Percentiles rank a stretch among this genome's conserved stretches.
Evolutionary conservation across 2,329 filamentous ascomycete genomes (phyloP).

Genomic region (Diaporthe sp.): DNA sequence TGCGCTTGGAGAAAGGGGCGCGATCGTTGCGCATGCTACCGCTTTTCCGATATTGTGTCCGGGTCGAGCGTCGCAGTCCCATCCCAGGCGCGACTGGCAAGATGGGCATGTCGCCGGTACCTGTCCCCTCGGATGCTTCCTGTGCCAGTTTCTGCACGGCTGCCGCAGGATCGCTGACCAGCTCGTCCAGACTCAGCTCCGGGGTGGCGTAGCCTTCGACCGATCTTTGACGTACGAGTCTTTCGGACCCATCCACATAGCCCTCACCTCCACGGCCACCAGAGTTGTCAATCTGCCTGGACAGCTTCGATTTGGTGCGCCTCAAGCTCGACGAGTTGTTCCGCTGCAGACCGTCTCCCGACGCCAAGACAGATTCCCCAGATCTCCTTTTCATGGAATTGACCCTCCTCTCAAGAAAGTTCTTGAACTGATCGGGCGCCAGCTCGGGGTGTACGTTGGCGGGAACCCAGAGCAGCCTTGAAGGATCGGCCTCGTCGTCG

Average conservation of each 20-base stretch:
- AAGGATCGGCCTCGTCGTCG: slow-evolving; percentile 88
- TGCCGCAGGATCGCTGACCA: slow-evolving; percentile 83
- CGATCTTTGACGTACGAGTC: slow-evolving; percentile 79
- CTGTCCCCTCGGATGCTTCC: slow-evolving; percentile 52
- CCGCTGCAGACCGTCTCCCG: slow-evolving; percentile 49
- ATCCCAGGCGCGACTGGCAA: slow-evolving; percentile 81
- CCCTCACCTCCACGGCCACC: slow-evolving; percentile 66
- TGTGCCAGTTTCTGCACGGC: slow-evolving; percentile 76
- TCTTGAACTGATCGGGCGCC: slow-evolving; percentile 95
- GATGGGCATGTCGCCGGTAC: slow-evolving; percentile 82
- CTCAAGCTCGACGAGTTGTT: slow-evolving; percentile 65
- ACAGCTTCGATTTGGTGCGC: slow-evolving; percentile 96
- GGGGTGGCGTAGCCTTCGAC: slow-evolving; percentile 61
- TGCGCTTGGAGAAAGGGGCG: slow-evolving; percentile 78
- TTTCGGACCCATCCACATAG: slow-evolving; percentile 87
- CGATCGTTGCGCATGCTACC: slow-evolving; percentile 86
- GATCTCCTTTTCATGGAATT: slow-evolving; percentile 89
- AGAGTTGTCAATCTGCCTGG: slow-evolving; percentile 85
- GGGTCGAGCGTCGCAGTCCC: slow-evolving; percentile 87
- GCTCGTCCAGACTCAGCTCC: slow-evolving; percentile 79
- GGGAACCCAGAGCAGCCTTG: slow-evolving; percentile 93
- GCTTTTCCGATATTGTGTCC: slow-evolving; percentile 87
- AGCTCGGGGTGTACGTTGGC: slow-evolving; percentile 94
- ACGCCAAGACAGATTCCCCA: slow-evolving; percentile 73
- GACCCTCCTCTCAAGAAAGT: slow-evolving; percentile 92